phyloP scores from a whole-genome alignment of 192 early-diverging fungal genomes.

The Backusella westeae region DNA sequence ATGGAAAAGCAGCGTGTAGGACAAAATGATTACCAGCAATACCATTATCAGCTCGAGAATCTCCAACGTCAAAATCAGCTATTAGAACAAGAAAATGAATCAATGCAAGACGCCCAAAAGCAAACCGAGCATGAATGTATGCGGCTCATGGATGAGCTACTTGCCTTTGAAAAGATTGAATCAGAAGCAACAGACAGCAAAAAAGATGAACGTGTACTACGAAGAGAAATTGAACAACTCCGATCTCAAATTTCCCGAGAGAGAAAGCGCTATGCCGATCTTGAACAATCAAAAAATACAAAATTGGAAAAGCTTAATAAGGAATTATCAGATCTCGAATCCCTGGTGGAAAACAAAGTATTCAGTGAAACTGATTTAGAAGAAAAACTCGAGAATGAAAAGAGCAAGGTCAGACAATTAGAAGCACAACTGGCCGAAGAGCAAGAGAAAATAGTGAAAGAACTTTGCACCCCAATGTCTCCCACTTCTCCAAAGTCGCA shows the following conservation, averaged over 20 bases:
- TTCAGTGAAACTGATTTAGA: conserved; percentile 71
- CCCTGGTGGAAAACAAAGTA: conserved; percentile 70
- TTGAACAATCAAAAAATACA: conserved; percentile 57
- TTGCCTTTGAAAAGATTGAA: conserved; percentile 53
- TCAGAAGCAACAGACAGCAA: not conserved
- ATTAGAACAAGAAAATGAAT: conserved; percentile 49
- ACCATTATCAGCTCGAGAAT: not conserved
- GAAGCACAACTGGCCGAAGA: conserved; percentile 38
- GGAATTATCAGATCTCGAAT: conserved; percentile 64
- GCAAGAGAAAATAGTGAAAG: not conserved
- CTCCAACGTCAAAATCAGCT: conserved; percentile 33
- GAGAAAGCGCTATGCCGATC: conserved; percentile 50
- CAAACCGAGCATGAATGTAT: conserved; percentile 73
- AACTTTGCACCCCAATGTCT: not conserved
- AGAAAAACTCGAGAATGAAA: conserved; percentile 50
- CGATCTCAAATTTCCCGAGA: conserved; percentile 46
- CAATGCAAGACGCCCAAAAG: conserved; percentile 56
- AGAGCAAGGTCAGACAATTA: conserved; percentile 39
- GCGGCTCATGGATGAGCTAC: conserved; percentile 72
- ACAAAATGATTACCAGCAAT: not conserved
- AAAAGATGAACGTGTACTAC: not conserved
- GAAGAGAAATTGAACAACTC: conserved; percentile 10
- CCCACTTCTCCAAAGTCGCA: not conserved
- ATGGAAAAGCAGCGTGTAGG: conserved; percentile 8
- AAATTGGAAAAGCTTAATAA: conserved; percentile 62